A percentile compares a stretch with the other conserved stretches of the same genome.
Conservation (phyloP, 768 basidiomycete species). For the Phanerochaete sordida region DNA sequence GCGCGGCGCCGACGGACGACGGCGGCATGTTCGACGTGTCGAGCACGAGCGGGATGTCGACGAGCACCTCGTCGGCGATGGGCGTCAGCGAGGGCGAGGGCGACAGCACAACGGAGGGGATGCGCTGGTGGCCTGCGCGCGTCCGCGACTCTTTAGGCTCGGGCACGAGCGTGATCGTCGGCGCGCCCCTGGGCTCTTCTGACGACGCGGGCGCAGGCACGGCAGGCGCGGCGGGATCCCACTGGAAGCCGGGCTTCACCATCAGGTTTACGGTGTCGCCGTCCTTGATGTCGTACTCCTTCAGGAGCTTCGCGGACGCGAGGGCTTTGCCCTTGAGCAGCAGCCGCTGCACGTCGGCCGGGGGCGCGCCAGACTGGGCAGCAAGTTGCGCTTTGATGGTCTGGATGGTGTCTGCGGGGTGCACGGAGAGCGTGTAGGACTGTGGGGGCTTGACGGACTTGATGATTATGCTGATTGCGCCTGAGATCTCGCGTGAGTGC, state of each 20-base stretch:
- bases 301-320: constrained; percentile 81
- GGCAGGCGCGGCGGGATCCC: constrained; percentile 46
- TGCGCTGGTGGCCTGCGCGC: constrained; percentile 53
- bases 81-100: constrained; percentile 61
- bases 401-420: constrained; percentile 79
- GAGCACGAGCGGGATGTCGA: constrained; percentile 66
- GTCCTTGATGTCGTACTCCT: constrained; percentile 83
- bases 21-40: constrained; percentile 50
- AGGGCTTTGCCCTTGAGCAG: constrained; percentile 94
- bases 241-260: constrained; percentile 71
- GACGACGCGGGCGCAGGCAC: constrained; percentile 21
- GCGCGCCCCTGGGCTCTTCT: constrained; percentile 2
- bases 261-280: constrained; percentile 84
- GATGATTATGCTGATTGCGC: constrained; percentile 69
- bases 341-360: constrained; percentile 78
- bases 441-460: constrained; percentile 90
- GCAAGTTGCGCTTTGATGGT: constrained; percentile 77
- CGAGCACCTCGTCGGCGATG: constrained; percentile 39
- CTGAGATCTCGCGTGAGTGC: constrained; percentile 13
- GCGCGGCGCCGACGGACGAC: constrained; percentile 23
- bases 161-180: constrained; percentile 17
- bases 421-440: constrained; percentile 66
- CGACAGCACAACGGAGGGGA: constrained; percentile 76
- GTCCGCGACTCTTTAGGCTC: constrained; percentile 22
- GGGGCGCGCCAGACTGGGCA: constrained; percentile 63